Conservation (phyloP, 371 early-diverging fungal species). For the Zopfochytrium polystomum region DNA sequence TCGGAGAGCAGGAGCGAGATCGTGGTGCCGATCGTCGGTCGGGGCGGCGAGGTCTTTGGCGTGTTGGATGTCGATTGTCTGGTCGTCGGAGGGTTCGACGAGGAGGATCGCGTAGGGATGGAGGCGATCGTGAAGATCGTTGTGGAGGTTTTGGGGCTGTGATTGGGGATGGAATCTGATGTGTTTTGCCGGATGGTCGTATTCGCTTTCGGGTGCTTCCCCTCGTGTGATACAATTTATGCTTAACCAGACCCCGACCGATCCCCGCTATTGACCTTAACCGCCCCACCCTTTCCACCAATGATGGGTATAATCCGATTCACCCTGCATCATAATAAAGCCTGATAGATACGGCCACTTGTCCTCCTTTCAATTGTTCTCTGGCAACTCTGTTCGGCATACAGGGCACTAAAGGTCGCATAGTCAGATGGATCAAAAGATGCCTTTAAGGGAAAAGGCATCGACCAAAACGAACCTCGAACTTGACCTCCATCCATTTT, state of each 20-base stretch:
- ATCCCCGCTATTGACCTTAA: no score
- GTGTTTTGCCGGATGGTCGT: no score
- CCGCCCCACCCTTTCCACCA: no score
- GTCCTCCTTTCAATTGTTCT: no score
- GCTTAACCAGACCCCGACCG: no score
- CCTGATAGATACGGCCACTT: no score
- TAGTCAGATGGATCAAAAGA: constrained; percentile 1
- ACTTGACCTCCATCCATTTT: constrained; percentile 80
- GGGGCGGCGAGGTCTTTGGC: constrained; percentile 58
- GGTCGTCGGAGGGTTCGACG: constrained; percentile 69
- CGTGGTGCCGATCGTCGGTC: constrained; percentile 75
- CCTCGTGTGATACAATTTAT: no score
- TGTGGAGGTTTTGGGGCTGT: constrained; percentile 1
- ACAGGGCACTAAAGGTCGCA: no score
- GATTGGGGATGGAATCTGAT: no score
- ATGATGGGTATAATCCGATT: no score
- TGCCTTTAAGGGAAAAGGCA: not conserved
- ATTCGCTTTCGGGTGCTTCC: no score
- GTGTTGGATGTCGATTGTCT: constrained; percentile 87
- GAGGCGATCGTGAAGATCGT: constrained; percentile 58
- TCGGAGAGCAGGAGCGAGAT: constrained; percentile 82
- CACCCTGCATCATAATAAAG: no score
- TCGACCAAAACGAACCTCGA: constrained; percentile 44
- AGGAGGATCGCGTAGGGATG: constrained; percentile 68
- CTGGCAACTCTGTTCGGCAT: constrained; percentile 19